Percentiles rank a stretch among this genome's conserved stretches.
Conservation (phyloP, 2,329 filamentous ascomycete species). For the Cyclaneusma minus region DNA sequence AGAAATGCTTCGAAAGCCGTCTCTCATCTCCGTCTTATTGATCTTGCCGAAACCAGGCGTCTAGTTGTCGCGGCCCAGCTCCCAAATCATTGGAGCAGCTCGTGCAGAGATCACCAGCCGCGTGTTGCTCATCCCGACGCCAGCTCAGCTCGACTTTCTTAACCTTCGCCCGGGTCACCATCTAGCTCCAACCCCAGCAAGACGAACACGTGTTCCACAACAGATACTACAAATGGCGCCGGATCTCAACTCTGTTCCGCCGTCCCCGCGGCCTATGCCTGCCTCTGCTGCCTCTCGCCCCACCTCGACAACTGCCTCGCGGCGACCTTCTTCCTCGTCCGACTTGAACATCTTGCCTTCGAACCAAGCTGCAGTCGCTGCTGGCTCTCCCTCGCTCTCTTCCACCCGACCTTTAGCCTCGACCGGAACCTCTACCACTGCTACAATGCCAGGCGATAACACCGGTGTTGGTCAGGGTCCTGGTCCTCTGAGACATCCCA, state of each 20-base stretch:
- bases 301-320: conserved; percentile 12
- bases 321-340: conserved; percentile 14
- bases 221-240: too few relatives aligned
- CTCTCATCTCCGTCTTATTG: too few relatives aligned
- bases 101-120: too few relatives aligned
- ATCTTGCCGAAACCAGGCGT: too few relatives aligned
- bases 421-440: conserved; percentile 6
- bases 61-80: too few relatives aligned
- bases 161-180: too few relatives aligned
- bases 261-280: conserved; percentile 13
- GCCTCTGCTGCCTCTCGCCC: conserved; percentile 11
- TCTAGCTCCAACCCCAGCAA: too few relatives aligned
- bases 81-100: too few relatives aligned
- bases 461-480: conserved; percentile 37
- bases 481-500: conserved; percentile 70
- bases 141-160: too few relatives aligned
- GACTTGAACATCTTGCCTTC: conserved; percentile 16
- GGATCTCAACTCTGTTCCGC: conserved; percentile 19
- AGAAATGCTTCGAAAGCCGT: too few relatives aligned
- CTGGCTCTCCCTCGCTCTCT: conserved; percentile 6
- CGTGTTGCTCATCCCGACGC: too few relatives aligned
- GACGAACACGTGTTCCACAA: too few relatives aligned
- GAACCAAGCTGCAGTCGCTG: conserved; percentile 14
- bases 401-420: conserved; percentile 11
- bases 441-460: conserved; percentile 16